Conservation (phyloP, 2,329 filamentous ascomycete genomes). For the Hypoxylon sp. region DNA sequence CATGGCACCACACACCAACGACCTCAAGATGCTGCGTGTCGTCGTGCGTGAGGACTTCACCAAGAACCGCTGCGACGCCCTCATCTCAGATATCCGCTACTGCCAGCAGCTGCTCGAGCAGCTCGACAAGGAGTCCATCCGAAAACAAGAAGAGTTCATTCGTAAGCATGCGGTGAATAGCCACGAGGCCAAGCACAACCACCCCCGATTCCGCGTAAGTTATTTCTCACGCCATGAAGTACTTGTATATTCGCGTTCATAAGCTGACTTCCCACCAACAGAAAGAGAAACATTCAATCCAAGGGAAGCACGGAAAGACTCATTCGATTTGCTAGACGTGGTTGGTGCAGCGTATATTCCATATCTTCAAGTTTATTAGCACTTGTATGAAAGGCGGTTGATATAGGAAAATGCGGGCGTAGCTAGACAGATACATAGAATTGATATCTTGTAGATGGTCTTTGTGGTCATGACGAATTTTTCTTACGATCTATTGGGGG, state of each 20-base stretch:
- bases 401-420: constrained; percentile 4
- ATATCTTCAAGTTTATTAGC: constrained; percentile 1
- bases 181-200: constrained; percentile 67
- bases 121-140: constrained; percentile 80
- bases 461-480: constrained; percentile 1
- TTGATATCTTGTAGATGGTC: constrained; percentile 19
- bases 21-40: constrained; percentile 91
- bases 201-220: constrained; percentile 66
- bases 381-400: background rate
- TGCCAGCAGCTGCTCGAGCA: constrained; percentile 78
- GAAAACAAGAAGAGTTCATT: constrained; percentile 77
- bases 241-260: background rate
- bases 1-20: constrained; percentile 89
- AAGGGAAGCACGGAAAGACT: constrained; percentile 92
- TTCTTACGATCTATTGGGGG: background rate
- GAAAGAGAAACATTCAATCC: constrained; percentile 87
- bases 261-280: constrained; percentile 52
- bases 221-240: background rate
- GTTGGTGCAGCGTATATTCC: background rate
- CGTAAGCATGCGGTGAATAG: constrained; percentile 68
- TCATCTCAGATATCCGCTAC: constrained; percentile 84
- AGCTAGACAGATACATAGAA: constrained; percentile 24
- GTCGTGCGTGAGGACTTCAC: constrained; percentile 95
- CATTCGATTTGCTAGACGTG: constrained; percentile 81
- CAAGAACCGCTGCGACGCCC: constrained; percentile 81